Base-by-base conservation (phyloP, 768 basidiomycete genomes). In the Cystofilobasidium ferigula region DNA sequence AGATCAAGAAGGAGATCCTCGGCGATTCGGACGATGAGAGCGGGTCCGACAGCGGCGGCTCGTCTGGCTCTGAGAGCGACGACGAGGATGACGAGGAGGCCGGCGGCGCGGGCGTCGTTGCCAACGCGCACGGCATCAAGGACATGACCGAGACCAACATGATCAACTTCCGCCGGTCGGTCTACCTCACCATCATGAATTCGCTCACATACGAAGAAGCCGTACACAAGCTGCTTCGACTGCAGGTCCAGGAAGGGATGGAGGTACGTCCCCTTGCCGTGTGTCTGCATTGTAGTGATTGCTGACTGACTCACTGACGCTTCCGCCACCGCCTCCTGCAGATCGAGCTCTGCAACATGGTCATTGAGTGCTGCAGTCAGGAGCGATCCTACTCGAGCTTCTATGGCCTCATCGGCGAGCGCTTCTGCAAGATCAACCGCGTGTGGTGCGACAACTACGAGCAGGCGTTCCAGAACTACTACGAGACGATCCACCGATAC, bases 341-440 rank as follows among this genome's bases (percentile, higher is more conserved):
- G 90, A 87, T 90, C 71, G 94, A 97, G 75, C 78, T 99, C 65
- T 84, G 89, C 75, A 97, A 98, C 81, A 99, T 99, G 95, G 83
- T 99, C 69, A 88, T 99, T 76, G 94, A 98, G 73, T 99, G 95
- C 87, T 98, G 95, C 76, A 98, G 95, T 1, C 95, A 99, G 79
- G 95, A 98, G 76, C 87, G 95, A 18, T 92, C 94, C 0, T 99
- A 97, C 76, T 90, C 89, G 2, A 88, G 82, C n/a, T 98, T 95
- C 80, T 99, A 93, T 73, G 95, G 95, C 16, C 84, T 98, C 26
- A 81, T 95, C 69, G 91, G 91, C 62, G 95, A 99, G 76, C 87
- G 95, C 26, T 92, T 99, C 79, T 86, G 88, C 79, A 93, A 95
- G 78, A 82, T 98, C 73, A 94, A 95, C 77, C 87, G 90, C 26